These are phyloP conservation scores for Penicillium maclennaniae DNA, from an alignment of 495 filamentous ascomycete genomes.

Conservation along the genomic window DNA sequence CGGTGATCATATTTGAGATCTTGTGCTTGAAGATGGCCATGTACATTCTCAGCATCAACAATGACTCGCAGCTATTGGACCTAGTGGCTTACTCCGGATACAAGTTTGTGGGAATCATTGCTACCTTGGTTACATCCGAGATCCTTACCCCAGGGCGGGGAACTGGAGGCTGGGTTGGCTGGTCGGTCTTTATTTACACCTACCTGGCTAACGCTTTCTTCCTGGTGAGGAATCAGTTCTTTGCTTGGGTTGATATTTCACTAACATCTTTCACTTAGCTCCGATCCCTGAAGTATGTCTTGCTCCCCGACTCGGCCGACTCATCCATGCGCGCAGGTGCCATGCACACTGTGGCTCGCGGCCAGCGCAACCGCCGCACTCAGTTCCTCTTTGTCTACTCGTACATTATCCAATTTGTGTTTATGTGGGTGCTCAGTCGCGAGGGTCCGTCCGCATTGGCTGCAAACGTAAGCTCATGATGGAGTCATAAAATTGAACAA, in stretches of 20 bases:
- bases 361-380: constrained; percentile 82
- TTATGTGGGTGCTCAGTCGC: constrained; percentile 87
- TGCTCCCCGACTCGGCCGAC: constrained; percentile 79
- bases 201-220: constrained; percentile 96
- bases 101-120: constrained; percentile 96
- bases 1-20: constrained; percentile 81
- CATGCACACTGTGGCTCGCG: constrained; percentile 74
- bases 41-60: constrained; percentile 89
- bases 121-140: constrained; percentile 74
- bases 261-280: constrained; percentile 57
- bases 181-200: constrained; percentile 84
- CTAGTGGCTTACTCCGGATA: constrained; percentile 95
- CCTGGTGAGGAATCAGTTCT: constrained; percentile 54
- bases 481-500: not conserved
- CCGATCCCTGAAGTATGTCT: constrained; percentile 89
- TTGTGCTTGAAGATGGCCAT: constrained; percentile 83
- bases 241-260: not conserved
- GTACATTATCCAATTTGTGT: constrained; percentile 86
- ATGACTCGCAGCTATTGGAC: constrained; percentile 82
- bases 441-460: constrained; percentile 37
- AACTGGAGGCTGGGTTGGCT: constrained; percentile 81
- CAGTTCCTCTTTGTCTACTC: constrained; percentile 96
- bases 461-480: constrained; percentile 28
- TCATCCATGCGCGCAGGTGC: constrained; percentile 57
- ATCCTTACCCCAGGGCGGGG: constrained; percentile 70